Conservation (phyloP, 305 asterid species). For the Solanum hybrid region DNA sequence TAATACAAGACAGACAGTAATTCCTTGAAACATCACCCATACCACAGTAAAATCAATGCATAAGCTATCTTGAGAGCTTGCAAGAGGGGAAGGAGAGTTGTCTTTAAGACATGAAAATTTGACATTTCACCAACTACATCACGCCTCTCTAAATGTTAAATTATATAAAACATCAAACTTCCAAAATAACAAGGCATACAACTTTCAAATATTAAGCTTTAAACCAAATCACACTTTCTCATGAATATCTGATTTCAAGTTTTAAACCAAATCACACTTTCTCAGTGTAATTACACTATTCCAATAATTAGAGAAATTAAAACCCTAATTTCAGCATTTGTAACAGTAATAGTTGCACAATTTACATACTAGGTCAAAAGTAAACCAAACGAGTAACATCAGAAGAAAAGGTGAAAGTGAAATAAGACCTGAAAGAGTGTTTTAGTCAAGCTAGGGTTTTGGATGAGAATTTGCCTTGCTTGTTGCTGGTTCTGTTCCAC, state of each 20-base stretch:
- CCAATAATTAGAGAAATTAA: neutral
- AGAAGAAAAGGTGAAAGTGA: conserved; percentile 7
- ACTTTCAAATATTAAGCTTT: neutral
- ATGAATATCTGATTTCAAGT: neutral
- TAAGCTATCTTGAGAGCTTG: neutral
- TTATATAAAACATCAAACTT: neutral
- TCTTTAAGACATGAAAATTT: neutral
- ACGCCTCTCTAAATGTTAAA: neutral
- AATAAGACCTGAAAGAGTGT: conserved; percentile 78
- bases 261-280: neutral
- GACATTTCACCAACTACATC: neutral
- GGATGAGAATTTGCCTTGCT: conserved; percentile 82
- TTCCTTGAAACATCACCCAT: neutral
- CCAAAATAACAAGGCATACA: neutral
- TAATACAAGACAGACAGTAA: neutral
- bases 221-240: neutral
- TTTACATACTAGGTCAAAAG: neutral
- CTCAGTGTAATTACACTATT: neutral
- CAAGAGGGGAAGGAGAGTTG: neutral
- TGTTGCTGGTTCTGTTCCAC: conserved; percentile 86
- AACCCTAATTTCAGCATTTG: neutral
- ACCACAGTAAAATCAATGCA: neutral
- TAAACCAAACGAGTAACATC: neutral
- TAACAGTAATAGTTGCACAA: neutral
- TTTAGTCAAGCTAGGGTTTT: conserved; percentile 71